These are phyloP conservation scores for Moesziomyces globuligerus DNA, from an alignment of 1,284 basidiomycete genomes.

Conservation along the genomic window DNA sequence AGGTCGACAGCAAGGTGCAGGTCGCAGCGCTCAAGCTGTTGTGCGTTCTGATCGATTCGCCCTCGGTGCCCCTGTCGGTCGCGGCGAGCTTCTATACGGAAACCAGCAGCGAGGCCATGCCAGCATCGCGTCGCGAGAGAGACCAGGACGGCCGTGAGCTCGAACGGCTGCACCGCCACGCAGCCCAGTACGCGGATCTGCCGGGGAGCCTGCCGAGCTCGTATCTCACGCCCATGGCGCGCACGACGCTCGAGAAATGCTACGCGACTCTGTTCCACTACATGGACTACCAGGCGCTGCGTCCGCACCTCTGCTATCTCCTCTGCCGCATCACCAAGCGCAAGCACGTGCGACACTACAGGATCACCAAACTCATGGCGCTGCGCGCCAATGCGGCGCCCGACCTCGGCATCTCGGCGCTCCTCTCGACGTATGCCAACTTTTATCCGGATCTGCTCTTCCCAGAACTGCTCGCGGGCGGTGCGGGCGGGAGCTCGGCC, in stretches of 20 bases:
- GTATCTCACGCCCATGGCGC: constrained; percentile 42
- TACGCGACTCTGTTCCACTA: constrained; percentile 56
- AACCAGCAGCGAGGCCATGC: neutral
- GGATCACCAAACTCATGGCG: constrained; percentile 51
- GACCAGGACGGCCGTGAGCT: constrained; percentile 19
- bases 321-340: constrained; percentile 47
- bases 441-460: constrained; percentile 56
- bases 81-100: constrained; percentile 34
- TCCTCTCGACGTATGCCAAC: constrained; percentile 50
- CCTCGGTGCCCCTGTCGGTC: constrained; percentile 25
- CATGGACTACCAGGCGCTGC: constrained; percentile 49
- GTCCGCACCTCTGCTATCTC: constrained; percentile 50
- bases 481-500: constrained; percentile 22
- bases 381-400: constrained; percentile 35
- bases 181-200: constrained; percentile 23
- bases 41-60: constrained; percentile 39
- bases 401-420: constrained; percentile 36
- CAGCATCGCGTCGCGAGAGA: constrained; percentile 6
- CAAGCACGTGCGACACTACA: constrained; percentile 49
- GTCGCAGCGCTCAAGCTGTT: constrained; percentile 42
- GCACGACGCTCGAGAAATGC: constrained; percentile 32
- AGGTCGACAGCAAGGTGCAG: constrained; percentile 46
- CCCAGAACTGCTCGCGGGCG: constrained; percentile 42
- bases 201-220: constrained; percentile 35
- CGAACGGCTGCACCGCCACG: constrained; percentile 28